A percentile compares a stretch with the other conserved stretches of the same genome.
Evolutionary conservation across 129 eudicot species (phyloP).

Genomic region (Arctium lappa): DNA sequence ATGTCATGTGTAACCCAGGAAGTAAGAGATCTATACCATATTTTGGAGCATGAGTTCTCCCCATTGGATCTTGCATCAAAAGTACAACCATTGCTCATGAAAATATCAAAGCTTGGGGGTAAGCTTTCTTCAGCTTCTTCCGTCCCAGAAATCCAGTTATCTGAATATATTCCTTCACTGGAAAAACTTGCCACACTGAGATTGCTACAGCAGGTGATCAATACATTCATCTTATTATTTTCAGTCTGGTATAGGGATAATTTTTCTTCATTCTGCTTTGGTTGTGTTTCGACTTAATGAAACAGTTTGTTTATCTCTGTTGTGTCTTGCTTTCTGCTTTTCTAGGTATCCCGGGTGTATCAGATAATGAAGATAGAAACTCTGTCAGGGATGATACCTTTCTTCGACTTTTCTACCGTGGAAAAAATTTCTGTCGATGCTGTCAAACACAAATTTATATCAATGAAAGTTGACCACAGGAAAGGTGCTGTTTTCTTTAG

Average conservation of each 20-base stretch:
- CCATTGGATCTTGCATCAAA: slow-evolving; percentile 62
- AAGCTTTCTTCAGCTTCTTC: slow-evolving; percentile 73
- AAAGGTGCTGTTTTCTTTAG: slow-evolving; percentile 58
- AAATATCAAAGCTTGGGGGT: slow-evolving; percentile 71
- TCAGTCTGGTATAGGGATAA: not conserved
- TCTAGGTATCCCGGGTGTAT: slow-evolving; percentile 70
- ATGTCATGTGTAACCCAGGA: slow-evolving; percentile 77
- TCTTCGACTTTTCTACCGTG: slow-evolving; percentile 55
- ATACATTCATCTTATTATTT: not conserved
- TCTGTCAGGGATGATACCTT: slow-evolving; percentile 64
- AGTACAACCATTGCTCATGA: slow-evolving; percentile 61
- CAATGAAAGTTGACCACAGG: slow-evolving; percentile 70
- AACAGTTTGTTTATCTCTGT: not conserved
- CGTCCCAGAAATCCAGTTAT: slow-evolving; percentile 71
- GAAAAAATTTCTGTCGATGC: slow-evolving; percentile 85
- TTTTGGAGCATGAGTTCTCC: slow-evolving; percentile 69
- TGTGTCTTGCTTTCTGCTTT: not conserved
- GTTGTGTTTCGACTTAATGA: not conserved
- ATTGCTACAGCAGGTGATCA: slow-evolving; percentile 73
- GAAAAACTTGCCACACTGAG: slow-evolving; percentile 75
- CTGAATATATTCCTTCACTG: slow-evolving; percentile 56
- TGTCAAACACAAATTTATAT: slow-evolving; percentile 50
- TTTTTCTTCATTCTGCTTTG: not conserved
- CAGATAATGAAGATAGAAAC: slow-evolving; percentile 65
- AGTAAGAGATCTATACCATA: slow-evolving; percentile 78